Base-by-base conservation (phyloP, 768 basidiomycete species). In the Auricularia sp. region DNA sequence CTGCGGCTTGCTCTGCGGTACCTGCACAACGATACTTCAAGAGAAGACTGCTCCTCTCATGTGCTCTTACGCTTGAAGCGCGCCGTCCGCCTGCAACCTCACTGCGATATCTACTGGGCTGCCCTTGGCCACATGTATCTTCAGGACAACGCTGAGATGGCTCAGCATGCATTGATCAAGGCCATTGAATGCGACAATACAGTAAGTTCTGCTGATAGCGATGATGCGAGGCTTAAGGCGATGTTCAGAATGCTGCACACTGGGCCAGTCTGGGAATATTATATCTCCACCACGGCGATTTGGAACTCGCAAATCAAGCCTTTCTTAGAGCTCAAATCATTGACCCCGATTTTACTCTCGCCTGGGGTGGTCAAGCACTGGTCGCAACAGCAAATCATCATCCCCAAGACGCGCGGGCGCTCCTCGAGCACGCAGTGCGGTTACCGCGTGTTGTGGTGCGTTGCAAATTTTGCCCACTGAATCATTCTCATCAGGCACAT, bases 261-360 rank as follows among this genome's bases (percentile, higher is more conserved):
- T 98, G 97, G 97, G 83, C 89, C 2, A 92, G 88, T 71, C 80
- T 98, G 7, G 97, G 95, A 1, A 77, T 98, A 39, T 78, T 99
- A 47, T 98, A 92, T 75, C 79, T 94, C 33, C 77, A 89, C 64
- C 81, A 95, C 68, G 79, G 80, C 24, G 96, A 98, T 74, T 69
- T 81, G 1, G 89, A 93, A 62, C 78, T 98, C 37, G 92, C 96
- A 0, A 89, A 88, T 68, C 87, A 94, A 70, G 88, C 91, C 1
- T 85, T 99, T 69, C 81, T 87, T 70, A 87, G 87, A 65, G 93
- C 95, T 10, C 97, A 98, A 73, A 86, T 89, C 18, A 80, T 94
- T 54, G 94, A 98, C 77, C 92, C 96, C 6, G 96, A 98, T 71
- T 89, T 87, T 75, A 81, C 89, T 0, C 71, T 86, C 24, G 88